Percentiles rank a stretch among this genome's conserved stretches.
These are phyloP conservation scores for Candida ipomoeae DNA, from an alignment of 805 yeast genomes.

Conservation along the genomic window DNA sequence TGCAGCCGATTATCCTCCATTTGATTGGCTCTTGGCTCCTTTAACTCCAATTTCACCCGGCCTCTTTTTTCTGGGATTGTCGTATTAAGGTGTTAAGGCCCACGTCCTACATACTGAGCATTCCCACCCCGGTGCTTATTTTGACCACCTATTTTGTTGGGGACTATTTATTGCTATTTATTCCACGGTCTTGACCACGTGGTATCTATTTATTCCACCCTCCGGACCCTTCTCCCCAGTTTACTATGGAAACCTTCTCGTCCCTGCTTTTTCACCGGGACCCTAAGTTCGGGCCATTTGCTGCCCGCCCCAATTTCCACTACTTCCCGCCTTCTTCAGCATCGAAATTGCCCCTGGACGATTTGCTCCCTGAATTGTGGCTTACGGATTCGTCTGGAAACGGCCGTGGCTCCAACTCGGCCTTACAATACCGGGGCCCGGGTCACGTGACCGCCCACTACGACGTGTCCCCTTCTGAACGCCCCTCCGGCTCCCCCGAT, in stretches of 20 bases:
- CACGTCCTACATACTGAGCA: too few species aligned
- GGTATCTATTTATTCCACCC: too few species aligned
- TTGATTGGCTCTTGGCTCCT: too few species aligned
- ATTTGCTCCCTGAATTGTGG: conserved; percentile 35
- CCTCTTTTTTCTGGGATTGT: too few species aligned
- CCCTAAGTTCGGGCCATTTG: neutral
- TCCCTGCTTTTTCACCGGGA: neutral
- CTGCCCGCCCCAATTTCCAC: neutral
- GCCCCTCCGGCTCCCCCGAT: neutral
- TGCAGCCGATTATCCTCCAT: too few species aligned
- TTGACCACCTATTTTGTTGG: too few species aligned
- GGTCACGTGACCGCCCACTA: neutral
- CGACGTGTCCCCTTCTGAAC: neutral
- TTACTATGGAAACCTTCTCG: neutral
- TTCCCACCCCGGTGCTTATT: too few species aligned
- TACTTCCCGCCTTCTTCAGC: neutral
- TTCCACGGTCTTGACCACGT: too few species aligned
- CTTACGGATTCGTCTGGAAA: conserved; percentile 6
- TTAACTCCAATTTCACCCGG: too few species aligned
- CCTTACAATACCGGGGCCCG: neutral
- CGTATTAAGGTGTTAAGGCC: too few species aligned
- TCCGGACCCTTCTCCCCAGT: too few species aligned
- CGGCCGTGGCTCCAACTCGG: conserved; percentile 8
- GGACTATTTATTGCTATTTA: too few species aligned
- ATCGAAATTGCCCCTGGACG: conserved; percentile 17